Evolutionary conservation across 345 rosid genomes (phyloP).

Genomic region (Moricandia arvensis): DNA sequence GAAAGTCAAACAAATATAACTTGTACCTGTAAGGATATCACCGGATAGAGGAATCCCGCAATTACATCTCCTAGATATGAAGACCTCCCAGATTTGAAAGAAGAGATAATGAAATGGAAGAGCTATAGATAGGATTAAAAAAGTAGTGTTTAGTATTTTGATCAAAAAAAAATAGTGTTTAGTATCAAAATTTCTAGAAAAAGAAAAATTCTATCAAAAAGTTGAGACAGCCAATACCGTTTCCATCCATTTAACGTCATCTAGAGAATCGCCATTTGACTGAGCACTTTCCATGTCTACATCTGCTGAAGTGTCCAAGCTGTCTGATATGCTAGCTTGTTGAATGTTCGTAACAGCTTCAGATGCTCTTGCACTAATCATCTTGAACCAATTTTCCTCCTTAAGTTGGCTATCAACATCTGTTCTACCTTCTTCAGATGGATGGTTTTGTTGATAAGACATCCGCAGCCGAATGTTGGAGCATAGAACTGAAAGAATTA

Average conservation of each 20-base stretch:
- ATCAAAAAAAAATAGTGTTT: background rate
- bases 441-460: conserved; percentile 46
- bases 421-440: conserved; percentile 44
- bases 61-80: conserved; percentile 79
- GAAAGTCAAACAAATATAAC: background rate
- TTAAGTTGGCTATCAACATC: conserved; percentile 43
- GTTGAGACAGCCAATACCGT: conserved; percentile 56
- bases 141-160: conserved; percentile 6
- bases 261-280: conserved; percentile 58
- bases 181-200: background rate
- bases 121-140: conserved; percentile 44
- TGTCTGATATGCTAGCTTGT: conserved; percentile 58
- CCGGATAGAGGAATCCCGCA: conserved; percentile 76
- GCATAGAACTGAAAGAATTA: conserved; percentile 77
- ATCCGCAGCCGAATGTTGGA: conserved; percentile 77
- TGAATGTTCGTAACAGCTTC: conserved; percentile 76
- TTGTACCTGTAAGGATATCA: conserved; percentile 86
- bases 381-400: conserved; percentile 63
- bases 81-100: conserved; percentile 93
- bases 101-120: conserved; percentile 82
- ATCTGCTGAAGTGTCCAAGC: conserved; percentile 46
- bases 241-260: conserved; percentile 98
- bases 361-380: conserved; percentile 65
- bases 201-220: background rate
- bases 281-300: conserved; percentile 46